These are phyloP conservation scores for Rhodotorula paludigena DNA, from an alignment of 768 basidiomycete species.

Conservation along the genomic window DNA sequence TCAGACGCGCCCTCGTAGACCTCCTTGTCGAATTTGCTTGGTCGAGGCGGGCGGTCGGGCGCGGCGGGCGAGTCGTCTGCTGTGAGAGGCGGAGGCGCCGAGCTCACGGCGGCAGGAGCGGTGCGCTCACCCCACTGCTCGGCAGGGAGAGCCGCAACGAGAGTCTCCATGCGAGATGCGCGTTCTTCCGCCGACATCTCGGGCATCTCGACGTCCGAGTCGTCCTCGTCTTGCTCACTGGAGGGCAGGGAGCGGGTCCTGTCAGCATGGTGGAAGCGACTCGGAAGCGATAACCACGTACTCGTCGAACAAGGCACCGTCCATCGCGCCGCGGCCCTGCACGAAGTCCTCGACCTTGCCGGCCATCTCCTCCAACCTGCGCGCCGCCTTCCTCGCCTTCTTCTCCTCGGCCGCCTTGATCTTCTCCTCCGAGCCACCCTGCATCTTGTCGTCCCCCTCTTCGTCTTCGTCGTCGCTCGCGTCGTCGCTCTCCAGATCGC, in stretches of 20 bases:
- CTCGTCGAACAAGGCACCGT: conserved; percentile 88
- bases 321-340: conserved; percentile 77
- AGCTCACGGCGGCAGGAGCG: background rate
- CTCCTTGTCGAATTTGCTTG: conserved; percentile 65
- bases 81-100: too few relatives aligned
- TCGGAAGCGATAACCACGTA: conserved; percentile 50
- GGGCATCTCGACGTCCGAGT: conserved; percentile 44
- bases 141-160: conserved; percentile 72
- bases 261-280: conserved; percentile 53
- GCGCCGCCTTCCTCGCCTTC: conserved; percentile 54
- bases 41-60: background rate
- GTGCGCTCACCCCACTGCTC: conserved; percentile 73
- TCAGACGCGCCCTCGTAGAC: conserved; percentile 87
- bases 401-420: conserved; percentile 45
- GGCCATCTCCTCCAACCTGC: conserved; percentile 68
- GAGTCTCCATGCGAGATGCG: conserved; percentile 66
- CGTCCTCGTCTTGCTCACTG: conserved; percentile 53
- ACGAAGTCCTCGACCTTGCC: conserved; percentile 84
- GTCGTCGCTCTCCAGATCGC: conserved; percentile 42
- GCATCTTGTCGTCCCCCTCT: conserved; percentile 46
- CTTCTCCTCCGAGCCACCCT: conserved; percentile 4
- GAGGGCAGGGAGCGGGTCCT: conserved; percentile 61
- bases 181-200: conserved; percentile 50
- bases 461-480: conserved; percentile 52
- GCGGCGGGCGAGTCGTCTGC: background rate